These are phyloP conservation scores for Talaromyces stipitatus DNA, from an alignment of 495 filamentous ascomycete species.

Conservation along the genomic window DNA sequence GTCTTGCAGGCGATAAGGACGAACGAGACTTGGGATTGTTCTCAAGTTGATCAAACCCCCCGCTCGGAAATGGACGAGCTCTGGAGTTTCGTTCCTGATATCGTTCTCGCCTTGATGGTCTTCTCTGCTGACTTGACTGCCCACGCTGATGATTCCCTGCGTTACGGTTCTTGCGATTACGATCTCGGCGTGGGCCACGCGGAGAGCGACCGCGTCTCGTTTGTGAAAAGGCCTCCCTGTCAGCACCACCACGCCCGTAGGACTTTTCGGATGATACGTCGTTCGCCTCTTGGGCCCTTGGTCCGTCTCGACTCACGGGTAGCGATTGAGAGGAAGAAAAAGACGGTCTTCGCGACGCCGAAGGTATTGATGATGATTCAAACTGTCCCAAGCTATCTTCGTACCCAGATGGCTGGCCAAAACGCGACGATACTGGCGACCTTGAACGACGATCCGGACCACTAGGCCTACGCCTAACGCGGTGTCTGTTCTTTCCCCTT, in stretches of 20 bases:
- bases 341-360: constrained; percentile 1
- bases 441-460: constrained; percentile 23
- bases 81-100: constrained; percentile 21
- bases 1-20: not conserved
- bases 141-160: constrained; percentile 2
- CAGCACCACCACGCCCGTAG: not conserved
- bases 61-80: constrained; percentile 17
- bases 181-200: constrained; percentile 12
- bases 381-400: not conserved
- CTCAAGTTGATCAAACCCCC: constrained; percentile 21
- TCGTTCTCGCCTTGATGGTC: constrained; percentile 25
- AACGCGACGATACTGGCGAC: not conserved
- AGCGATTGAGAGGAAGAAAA: not conserved
- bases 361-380: not conserved
- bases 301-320: not conserved
- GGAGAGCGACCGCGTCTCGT: constrained; percentile 42
- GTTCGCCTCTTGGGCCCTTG: constrained; percentile 9
- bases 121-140: constrained; percentile 20
- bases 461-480: constrained; percentile 25
- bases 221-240: constrained; percentile 23
- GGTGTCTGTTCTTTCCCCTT: constrained; percentile 28
- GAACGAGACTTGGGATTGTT: constrained; percentile 21
- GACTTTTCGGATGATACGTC: constrained; percentile 17
- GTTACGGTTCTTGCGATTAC: constrained; percentile 13
- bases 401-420: not conserved